Base-by-base conservation (phyloP, 2,329 filamentous ascomycete species). In the Zymoseptoria tritici region DNA sequence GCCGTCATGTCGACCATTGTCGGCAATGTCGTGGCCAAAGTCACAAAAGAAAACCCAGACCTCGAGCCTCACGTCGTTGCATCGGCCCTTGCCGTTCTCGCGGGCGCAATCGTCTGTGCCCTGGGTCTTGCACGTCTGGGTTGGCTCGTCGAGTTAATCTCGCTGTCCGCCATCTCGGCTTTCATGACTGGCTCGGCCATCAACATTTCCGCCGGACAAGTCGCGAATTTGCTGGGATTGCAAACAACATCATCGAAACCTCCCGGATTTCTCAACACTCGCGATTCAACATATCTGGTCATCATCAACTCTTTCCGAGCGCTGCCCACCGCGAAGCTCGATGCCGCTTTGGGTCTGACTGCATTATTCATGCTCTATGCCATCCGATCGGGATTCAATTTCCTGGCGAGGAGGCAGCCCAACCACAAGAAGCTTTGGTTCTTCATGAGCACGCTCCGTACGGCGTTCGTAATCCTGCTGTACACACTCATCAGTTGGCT, bases 171-270 rank as follows among this genome's bases (percentile, higher is more conserved):
- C 0, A 90, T 97, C 57, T 92, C 90, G 0, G 91, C 94, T 2
- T 97, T 96, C 79, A 97, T 97, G 89, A 97, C 94, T 0, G 93
- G 93, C 2, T 96, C 93, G 4, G 91, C 93, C 57, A 83, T 99
- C 74, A 96, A 84, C 68, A 97, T 99, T 71, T 86, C 84, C 16
- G 83, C 85, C 22, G 92, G 94, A 36, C 94, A 99, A 74, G 81
- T 97, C 4, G 88, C 90, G 1, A 82, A 83, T 2, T 77, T 97
- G 73, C 83, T 99, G 77, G 94, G 94, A 6, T 86, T 96, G 70
- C 81, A 80, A 0, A 64, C 52, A 3, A 60, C 55, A 46, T 20
- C n/a, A 62, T 59, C 19, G 64, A 66, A 57, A 59, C 61, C 19
- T 9, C 52, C 52, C 6, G 22, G 19, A 16, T 83, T 83, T 21